Base-by-base conservation (phyloP, 2,329 filamentous ascomycete genomes). In the Teratosphaeria destructans region DNA sequence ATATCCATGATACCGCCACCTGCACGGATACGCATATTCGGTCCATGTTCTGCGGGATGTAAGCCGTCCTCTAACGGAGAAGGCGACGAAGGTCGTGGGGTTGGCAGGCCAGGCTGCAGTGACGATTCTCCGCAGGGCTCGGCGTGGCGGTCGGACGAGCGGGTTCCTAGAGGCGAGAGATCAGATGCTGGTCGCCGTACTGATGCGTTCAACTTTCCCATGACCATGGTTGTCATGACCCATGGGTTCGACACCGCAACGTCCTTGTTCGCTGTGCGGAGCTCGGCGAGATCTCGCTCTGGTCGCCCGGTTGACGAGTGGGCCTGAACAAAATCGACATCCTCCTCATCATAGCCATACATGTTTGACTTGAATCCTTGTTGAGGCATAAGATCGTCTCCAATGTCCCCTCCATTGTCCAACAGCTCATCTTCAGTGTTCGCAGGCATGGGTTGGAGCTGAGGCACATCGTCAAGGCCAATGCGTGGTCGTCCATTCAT, bases 151-250 rank as follows among this genome's bases (percentile, higher is more conserved):
- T 14, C 53, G 32, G 29, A 19, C 34, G 27, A 26, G 27, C 32
- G 43, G 10, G 27, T 23, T 52, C 7, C 35, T 27, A 16, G 16
- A 49, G 43, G 16, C 1, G 43, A 19, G n/a, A 49, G 54, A 27
- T 49, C n/a, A 12, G 37, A n/a, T 16, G 57, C 19, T 2, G 57
- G 52, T 19, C 53, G 52, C 16, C 60, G 57, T 26, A 52, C 43
- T 12, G 55, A 60, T 1, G 66, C 58, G 54, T 79, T 79, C 71
- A 81, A 74, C 60, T 76, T 78, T 27, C 79, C 78, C 52, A 78
- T 72, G 0, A 75, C 78, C 52, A 78, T 72, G 0, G 75, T 78
- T 27, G 79, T 77, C 52, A 78, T 72, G 0, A 75, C 76, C 77
- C 78, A 81, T 1, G 79, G 79, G 61, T 81, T 81, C 1, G 74